Percentiles rank a stretch among this genome's conserved stretches.
These are phyloP conservation scores for Firmiana major DNA, from an alignment of 345 rosid species.

Conservation along the genomic window DNA sequence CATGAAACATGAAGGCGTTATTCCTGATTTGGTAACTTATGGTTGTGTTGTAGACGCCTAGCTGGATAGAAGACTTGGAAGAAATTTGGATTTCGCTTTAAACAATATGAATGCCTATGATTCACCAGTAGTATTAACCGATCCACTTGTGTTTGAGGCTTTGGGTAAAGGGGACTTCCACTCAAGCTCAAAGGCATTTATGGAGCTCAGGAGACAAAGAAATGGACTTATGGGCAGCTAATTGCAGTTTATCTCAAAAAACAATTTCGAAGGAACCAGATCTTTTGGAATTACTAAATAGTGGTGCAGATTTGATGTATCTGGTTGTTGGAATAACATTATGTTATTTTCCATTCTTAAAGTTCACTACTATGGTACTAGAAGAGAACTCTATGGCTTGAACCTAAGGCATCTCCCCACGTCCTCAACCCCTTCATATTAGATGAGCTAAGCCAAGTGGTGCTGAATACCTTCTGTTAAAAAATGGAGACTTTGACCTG, in stretches of 20 bases:
- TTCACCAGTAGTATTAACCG: slow-evolving; percentile 47
- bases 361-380: not conserved
- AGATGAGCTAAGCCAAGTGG: not conserved
- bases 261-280: slow-evolving; percentile 51
- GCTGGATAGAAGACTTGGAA: slow-evolving; percentile 63
- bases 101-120: slow-evolving; percentile 51
- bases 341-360: not conserved
- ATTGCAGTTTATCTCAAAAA: slow-evolving; percentile 60
- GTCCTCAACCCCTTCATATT: not conserved
- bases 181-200: slow-evolving; percentile 63
- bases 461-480: not conserved
- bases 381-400: not conserved
- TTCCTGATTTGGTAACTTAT: slow-evolving; percentile 73
- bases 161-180: slow-evolving; percentile 88
- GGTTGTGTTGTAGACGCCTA: slow-evolving; percentile 86
- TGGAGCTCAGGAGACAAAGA: slow-evolving; percentile 48
- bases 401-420: not conserved
- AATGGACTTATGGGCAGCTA: slow-evolving; percentile 65
- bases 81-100: slow-evolving; percentile 60
- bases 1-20: slow-evolving; percentile 56
- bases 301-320: not conserved
- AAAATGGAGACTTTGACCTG: not conserved
- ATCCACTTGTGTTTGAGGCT: slow-evolving; percentile 59
- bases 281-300: slow-evolving; percentile 81
- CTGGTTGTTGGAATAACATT: not conserved